A percentile compares a stretch with the other conserved stretches of the same genome.
phyloP scores from a whole-genome alignment of 192 early-diverging fungal genomes.

The Backusella macrospora region DNA sequence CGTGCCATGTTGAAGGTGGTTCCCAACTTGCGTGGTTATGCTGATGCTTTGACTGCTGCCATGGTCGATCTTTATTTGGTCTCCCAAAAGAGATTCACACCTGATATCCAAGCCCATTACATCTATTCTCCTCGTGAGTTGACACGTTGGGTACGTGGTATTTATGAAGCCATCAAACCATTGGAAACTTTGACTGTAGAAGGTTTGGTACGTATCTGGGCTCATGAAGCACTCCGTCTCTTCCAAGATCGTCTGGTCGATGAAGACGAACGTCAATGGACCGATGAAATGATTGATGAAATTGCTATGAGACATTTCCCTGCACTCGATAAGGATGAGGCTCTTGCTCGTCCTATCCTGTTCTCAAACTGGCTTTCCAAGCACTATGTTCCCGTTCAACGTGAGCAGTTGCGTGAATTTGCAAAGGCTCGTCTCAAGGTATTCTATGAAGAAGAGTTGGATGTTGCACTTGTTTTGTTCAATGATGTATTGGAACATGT shows the following conservation, averaged over 20 bases:
- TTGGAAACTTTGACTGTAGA: slow-evolving; percentile 80
- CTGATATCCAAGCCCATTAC: slow-evolving; percentile 98
- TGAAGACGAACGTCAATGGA: slow-evolving; percentile 89
- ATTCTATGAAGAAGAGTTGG: slow-evolving; percentile 99
- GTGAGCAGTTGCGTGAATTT: slow-evolving; percentile 90
- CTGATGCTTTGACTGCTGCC: slow-evolving; percentile 87
- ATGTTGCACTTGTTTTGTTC: slow-evolving; percentile 95
- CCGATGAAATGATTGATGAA: slow-evolving; percentile 81
- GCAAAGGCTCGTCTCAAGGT: slow-evolving; percentile 92
- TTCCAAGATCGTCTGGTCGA: slow-evolving; percentile 98
- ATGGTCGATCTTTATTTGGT: slow-evolving; percentile 96
- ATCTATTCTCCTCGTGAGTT: slow-evolving; percentile 99
- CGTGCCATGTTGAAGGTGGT: slow-evolving; percentile 94
- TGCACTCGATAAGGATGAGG: slow-evolving; percentile 65
- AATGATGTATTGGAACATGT: slow-evolving; percentile 98
- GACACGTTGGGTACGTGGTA: slow-evolving; percentile 98
- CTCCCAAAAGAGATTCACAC: slow-evolving; percentile 92
- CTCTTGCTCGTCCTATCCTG: slow-evolving; percentile 87
- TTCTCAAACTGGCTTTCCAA: slow-evolving; percentile 99
- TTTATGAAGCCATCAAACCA: slow-evolving; percentile 91
- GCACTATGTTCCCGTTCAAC: slow-evolving; percentile 86
- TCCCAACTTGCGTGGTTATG: slow-evolving; percentile 86
- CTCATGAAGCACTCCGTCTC: slow-evolving; percentile 95
- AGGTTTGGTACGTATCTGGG: slow-evolving; percentile 94
- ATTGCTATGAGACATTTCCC: slow-evolving; percentile 91